Percentiles rank a stretch among this genome's conserved stretches.
Evolutionary conservation across 208 protist genomes (phyloP).

Genomic region (Crithidia expoeki): DNA sequence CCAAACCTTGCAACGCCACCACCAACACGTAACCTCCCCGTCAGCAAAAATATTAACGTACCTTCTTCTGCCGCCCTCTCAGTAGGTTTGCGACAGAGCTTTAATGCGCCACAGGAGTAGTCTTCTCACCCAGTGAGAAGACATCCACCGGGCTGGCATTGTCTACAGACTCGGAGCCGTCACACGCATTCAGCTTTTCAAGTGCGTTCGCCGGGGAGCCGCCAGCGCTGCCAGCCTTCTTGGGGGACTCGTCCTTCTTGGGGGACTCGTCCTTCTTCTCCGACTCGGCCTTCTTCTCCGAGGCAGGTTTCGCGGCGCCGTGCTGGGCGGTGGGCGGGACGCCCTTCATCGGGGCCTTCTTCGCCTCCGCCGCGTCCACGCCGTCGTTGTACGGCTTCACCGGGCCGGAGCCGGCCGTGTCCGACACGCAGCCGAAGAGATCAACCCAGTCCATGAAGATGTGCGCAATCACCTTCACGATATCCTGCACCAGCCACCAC

Average conservation of each 20-base stretch:
- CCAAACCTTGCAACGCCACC: too few relatives aligned
- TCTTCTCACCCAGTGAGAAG: too few relatives aligned
- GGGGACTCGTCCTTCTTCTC: conserved; percentile 23
- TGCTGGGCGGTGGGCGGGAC: not conserved
- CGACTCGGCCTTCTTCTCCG: conserved; percentile 10
- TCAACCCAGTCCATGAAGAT: conserved; percentile 70
- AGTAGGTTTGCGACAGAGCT: too few relatives aligned
- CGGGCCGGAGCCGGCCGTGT: conserved; percentile 39
- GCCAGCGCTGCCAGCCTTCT: conserved; percentile 7
- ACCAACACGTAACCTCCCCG: too few relatives aligned
- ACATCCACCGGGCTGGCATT: conserved; percentile 15
- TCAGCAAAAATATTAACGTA: too few relatives aligned
- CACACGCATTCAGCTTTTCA: conserved; percentile 6
- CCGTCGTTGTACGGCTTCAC: conserved; percentile 40
- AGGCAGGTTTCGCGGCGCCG: not conserved
- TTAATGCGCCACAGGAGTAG: too few relatives aligned
- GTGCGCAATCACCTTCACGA: conserved; percentile 78
- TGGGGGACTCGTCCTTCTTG: too few relatives aligned
- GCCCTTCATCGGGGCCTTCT: conserved; percentile 6
- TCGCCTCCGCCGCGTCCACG: conserved; percentile 18
- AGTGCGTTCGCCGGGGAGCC: conserved; percentile 13
- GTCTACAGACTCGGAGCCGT: conserved; percentile 4
- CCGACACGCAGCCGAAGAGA: conserved; percentile 73
- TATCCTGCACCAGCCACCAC: conserved; percentile 90
- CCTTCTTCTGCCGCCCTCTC: too few relatives aligned